Evolutionary conservation across 805 yeast genomes (phyloP).

Genomic region (Naumovozyma baii): DNA sequence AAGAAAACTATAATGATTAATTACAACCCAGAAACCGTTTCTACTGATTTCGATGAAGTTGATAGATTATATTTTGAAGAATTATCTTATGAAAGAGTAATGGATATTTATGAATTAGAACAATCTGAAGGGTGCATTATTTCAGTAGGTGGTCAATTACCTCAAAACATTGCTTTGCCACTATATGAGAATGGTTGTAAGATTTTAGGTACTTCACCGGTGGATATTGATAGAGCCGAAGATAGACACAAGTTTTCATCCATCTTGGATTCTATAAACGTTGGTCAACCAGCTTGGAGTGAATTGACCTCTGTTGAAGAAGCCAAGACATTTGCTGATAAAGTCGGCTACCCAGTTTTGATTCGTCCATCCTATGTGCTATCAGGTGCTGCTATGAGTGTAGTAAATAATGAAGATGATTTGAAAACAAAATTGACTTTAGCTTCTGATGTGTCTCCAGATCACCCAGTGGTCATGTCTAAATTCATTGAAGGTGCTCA

Average conservation of each 20-base stretch:
- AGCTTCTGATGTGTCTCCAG: constrained; percentile 89
- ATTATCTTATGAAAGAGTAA: constrained; percentile 86
- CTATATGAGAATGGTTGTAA: constrained; percentile 76
- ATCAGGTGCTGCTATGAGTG: constrained; percentile 98
- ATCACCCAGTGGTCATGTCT: constrained; percentile 95
- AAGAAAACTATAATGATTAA: constrained; percentile 91
- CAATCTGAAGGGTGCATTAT: constrained; percentile 84
- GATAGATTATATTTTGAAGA: constrained; percentile 96
- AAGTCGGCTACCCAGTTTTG: constrained; percentile 88
- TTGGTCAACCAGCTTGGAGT: constrained; percentile 97
- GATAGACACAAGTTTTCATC: constrained; percentile 96
- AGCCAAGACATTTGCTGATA: constrained; percentile 75
- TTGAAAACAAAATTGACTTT: constrained; percentile 71
- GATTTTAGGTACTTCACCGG: constrained; percentile 88
- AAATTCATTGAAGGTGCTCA: constrained; percentile 93
- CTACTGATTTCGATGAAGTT: constrained; percentile 96
- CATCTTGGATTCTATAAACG: constrained; percentile 81
- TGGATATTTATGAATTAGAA: constrained; percentile 95
- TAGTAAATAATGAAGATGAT: constrained; percentile 69
- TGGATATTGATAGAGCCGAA: constrained; percentile 93
- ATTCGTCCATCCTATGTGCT: constrained; percentile 96
- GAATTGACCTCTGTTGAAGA: constrained; percentile 80
- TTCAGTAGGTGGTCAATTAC: constrained; percentile 95
- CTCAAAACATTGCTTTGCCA: constrained; percentile 88
- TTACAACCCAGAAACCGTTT: constrained; percentile 97